Conservation (phyloP, 176 grass and related monocot species). For the Canna indica region DNA sequence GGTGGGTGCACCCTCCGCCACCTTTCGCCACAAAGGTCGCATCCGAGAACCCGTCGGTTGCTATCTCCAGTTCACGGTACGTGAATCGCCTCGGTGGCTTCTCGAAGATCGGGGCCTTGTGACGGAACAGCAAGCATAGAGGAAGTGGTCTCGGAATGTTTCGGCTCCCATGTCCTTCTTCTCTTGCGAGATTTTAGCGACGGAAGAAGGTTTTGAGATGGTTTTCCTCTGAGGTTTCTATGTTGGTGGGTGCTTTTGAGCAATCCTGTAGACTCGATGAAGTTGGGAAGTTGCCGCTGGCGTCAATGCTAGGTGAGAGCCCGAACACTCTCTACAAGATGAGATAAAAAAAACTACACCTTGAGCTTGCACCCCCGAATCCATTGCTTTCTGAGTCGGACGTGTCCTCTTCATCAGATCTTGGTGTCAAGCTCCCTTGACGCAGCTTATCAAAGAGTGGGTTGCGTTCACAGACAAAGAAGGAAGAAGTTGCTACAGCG, state of each 20-base stretch:
- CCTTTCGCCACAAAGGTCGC: constrained; percentile 13
- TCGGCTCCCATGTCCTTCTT: background rate
- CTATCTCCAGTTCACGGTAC: constrained; percentile 11
- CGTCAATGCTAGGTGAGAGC: background rate
- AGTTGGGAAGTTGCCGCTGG: background rate
- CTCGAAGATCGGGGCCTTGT: constrained; percentile 24
- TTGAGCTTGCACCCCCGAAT: background rate
- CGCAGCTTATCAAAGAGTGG: constrained; percentile 11
- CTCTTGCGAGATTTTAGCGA: constrained; percentile 6
- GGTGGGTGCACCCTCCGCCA: background rate
- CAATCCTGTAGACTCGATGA: constrained; percentile 7
- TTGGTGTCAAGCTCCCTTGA: constrained; percentile 2
- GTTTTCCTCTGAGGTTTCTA: background rate
- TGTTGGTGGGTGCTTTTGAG: constrained; percentile 1
- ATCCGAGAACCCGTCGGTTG: constrained; percentile 13
- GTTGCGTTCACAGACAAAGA: constrained; percentile 13
- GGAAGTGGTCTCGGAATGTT: background rate
- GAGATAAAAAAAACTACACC: background rate
- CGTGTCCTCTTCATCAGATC: constrained; percentile 9
- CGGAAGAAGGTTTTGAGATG: background rate
- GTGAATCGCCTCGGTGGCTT: constrained; percentile 20
- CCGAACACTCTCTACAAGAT: background rate
- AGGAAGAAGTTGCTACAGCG: background rate
- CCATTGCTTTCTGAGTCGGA: constrained; percentile 3
- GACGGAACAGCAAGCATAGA: constrained; percentile 19